These are phyloP conservation scores for Penicillium angulare DNA, from an alignment of 495 filamentous ascomycete genomes.

Conservation along the genomic window DNA sequence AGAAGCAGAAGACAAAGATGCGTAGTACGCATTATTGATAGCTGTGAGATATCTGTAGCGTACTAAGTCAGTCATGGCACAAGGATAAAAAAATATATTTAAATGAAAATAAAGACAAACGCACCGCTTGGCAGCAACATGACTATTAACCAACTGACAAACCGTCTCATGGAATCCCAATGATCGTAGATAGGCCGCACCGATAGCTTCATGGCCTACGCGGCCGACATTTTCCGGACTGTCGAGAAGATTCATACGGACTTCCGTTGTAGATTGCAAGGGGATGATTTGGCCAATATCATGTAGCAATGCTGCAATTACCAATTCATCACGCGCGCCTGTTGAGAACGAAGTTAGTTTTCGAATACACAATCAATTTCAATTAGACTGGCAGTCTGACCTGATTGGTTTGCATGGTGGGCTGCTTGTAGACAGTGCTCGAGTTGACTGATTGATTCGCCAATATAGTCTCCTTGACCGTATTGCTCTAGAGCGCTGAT, in stretches of 20 bases:
- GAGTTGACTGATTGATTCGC: slow-evolving; percentile 46
- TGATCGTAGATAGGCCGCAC: slow-evolving; percentile 35
- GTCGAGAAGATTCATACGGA: slow-evolving; percentile 26
- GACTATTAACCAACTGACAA: slow-evolving; percentile 37
- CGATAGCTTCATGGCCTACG: slow-evolving; percentile 42
- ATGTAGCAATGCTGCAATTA: slow-evolving; percentile 44
- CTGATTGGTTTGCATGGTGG: slow-evolving; percentile 26
- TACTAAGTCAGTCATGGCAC: neutral
- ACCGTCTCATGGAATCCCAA: slow-evolving; percentile 42
- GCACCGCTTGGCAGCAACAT: slow-evolving; percentile 47
- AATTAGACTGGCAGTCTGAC: no score
- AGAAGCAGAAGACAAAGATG: slow-evolving; percentile 36
- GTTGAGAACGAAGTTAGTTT: slow-evolving; percentile 4
- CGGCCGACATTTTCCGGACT: slow-evolving; percentile 37
- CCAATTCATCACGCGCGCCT: slow-evolving; percentile 32
- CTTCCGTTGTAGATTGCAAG: slow-evolving; percentile 25
- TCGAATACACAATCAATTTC: no score
- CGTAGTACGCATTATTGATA: slow-evolving; percentile 34
- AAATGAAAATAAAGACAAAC: no score
- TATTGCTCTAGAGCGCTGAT: slow-evolving; percentile 29
- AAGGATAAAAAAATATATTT: neutral
- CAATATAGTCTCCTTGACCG: slow-evolving; percentile 37
- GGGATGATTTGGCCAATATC: slow-evolving; percentile 47
- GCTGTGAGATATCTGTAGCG: slow-evolving; percentile 37
- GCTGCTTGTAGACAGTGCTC: slow-evolving; percentile 47